Evolutionary conservation across 106 monocot species (phyloP), one percentile per base, ranked within the genome.

Genomic region (Alisma plantagoaquatica): DNA sequence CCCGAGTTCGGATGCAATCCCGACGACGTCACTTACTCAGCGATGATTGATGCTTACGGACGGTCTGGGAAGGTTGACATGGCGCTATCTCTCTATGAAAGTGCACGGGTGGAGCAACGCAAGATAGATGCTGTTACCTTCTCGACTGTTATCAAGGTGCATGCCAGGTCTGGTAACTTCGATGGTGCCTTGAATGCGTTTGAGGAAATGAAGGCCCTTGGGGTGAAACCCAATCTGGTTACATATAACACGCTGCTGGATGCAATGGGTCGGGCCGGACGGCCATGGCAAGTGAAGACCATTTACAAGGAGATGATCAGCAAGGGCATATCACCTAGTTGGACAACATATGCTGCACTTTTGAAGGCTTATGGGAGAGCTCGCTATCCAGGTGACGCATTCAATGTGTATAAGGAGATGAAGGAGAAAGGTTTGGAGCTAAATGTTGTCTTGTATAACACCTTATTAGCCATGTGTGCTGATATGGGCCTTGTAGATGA

Each of bases 271-370:
- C 66, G 69, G 32, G 96, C 84, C 1, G 61, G 70, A 14, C 54
- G 78, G 73, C 96, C 89, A n/a, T 84, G 96, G 96, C 73, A 78
- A 43, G 89, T 79, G 43, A 84, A 81, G 66, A 79, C 64, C 3
- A 69, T 89, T 35, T 72, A 60, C 31, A 79, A 53, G 11, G 96
- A 98, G 61, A 78, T 98, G 81, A n/a, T n/a, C 12, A 62, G 29
- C 21, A 73, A 32, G 22, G 68, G 73, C 18, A 15, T 85, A 32
- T 10, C n/a, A n/a, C 84, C 89, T 2, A 74, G 70, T 53, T 35
- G 56, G 22, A 52, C 45, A 8, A 98, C 96, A 14, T 85, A 81
- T 48, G 51, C 71, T 5, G 70, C 75, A 0, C 56, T 89, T 4
- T 29, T 98, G 5, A 65, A 78, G 12, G 62, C 81, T 11, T 96